Evolutionary conservation across 1,139 yeast genomes (phyloP), one percentile per base, ranked within the genome.

Genomic region (Petasospora fabianii): DNA sequence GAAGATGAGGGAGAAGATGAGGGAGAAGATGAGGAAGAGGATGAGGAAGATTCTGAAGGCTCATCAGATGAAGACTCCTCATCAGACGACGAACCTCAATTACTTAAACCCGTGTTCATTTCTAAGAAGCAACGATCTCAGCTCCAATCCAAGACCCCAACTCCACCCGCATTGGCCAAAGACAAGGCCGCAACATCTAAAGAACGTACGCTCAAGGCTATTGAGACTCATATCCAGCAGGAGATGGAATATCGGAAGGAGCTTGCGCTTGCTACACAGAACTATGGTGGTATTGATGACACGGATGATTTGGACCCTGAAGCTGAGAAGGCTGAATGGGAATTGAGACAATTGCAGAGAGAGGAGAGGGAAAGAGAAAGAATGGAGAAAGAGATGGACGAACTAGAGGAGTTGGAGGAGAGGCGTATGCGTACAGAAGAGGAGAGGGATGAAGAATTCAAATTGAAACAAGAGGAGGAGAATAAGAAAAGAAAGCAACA

Each of bases 271-370:
- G 48, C 48, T 8, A 40, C 47, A 15, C 52, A 48, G 17, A 59
- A 55, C 16, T 48, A 55, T 13, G 62, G 58, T 7, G 65, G 62
- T 0, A 59, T 75, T 1, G 80, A 75, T 47, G 83, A 77, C 47
- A 73, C 79, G 0, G 83, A 77, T 50, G 78, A 71, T 27, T 30
- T 72, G 12, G 76, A 75, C 44, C 76, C 79, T 0, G 72, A 62
- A 31, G 55, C 50, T 2, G 83, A 76, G 51, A 55, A 54, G 28
- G 59, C 55, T 5, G 69, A 62, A 7, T 77, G 82, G 82, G 62
- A 64, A 39, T 39, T 50, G 20, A 64, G 82, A 7, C 75, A 73
- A 43, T 49, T 54, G 29, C 49, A 49, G 13, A 58, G 83, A 28
- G 52, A 65, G 36, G 51, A 59, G 36, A 64, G 80, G n/a, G 80